These are phyloP conservation scores for Nicotiana tabacum DNA, from an alignment of 257 asterid species.

Conservation along the genomic window DNA sequence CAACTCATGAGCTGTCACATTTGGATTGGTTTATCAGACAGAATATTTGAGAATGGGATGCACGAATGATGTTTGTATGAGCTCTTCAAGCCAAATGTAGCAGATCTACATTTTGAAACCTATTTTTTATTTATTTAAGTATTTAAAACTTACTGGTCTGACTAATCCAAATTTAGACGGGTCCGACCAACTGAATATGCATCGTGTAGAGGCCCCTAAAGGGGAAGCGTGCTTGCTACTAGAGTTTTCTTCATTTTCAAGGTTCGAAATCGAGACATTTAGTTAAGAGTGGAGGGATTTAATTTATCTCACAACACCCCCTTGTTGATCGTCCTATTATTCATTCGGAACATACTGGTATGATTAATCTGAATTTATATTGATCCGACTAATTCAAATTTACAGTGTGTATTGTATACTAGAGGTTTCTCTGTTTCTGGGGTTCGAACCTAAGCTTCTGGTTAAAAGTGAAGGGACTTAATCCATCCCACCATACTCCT, in stretches of 20 bases:
- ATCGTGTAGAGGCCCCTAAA: neutral
- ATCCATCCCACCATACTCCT: too few relatives aligned
- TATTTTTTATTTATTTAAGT: neutral
- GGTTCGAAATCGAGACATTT: neutral
- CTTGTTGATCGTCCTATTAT: too few relatives aligned
- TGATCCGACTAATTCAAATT: neutral
- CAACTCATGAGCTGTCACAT: conserved; percentile 29
- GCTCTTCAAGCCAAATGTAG: neutral
- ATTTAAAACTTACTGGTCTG: fast-evolving
- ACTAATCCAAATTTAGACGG: neutral
- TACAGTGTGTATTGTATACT: too few relatives aligned
- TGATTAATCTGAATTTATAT: neutral
- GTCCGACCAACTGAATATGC: neutral
- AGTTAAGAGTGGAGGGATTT: too few relatives aligned
- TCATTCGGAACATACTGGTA: too few relatives aligned
- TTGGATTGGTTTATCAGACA: conserved; percentile 29
- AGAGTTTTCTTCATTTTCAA: neutral
- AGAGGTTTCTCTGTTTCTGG: too few relatives aligned
- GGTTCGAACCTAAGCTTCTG: too few relatives aligned
- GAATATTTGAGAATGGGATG: conserved; percentile 42
- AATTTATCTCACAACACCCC: too few relatives aligned
- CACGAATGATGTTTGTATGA: conserved; percentile 37
- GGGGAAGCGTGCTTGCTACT: neutral
- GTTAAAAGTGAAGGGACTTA: too few relatives aligned
- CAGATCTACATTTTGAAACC: neutral